Conservation (phyloP, 139 green algal species). For the Edaphochlamys debaryana region DNA sequence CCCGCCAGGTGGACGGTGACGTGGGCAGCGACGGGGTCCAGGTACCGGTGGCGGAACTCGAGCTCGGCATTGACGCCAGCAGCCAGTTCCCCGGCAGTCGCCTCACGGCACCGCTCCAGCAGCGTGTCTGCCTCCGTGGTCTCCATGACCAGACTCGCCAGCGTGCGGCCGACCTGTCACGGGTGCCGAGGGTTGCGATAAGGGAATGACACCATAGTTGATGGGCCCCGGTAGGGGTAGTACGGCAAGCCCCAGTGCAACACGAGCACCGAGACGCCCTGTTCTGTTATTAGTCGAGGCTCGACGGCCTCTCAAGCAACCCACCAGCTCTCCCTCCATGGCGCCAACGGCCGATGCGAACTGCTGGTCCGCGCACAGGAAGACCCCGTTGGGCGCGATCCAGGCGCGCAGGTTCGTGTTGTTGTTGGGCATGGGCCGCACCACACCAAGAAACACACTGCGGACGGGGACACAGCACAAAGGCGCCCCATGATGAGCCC, state of each 20-base stretch:
- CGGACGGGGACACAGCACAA: no score
- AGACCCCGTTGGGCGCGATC: background rate
- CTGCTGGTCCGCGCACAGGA: constrained; percentile 31
- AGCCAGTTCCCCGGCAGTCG: background rate
- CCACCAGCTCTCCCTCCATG: background rate
- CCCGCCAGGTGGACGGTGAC: constrained; percentile 1
- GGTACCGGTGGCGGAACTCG: background rate
- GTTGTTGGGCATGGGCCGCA: constrained; percentile 3
- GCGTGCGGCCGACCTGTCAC: background rate
- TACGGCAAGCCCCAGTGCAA: no score
- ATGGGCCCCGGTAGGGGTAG: no score
- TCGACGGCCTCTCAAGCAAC: background rate
- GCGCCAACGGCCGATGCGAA: constrained; percentile 1
- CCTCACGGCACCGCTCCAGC: constrained; percentile 2
- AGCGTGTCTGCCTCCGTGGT: background rate
- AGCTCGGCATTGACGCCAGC: background rate
- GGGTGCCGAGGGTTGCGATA: no score
- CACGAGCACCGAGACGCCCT: no score
- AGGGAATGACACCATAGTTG: no score
- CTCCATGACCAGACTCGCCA: background rate
- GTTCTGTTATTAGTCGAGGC: no score
- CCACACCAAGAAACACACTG: constrained; percentile 44
- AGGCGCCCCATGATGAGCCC: no score
- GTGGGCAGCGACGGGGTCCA: constrained; percentile 6
- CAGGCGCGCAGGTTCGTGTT: constrained; percentile 1